Conservation (phyloP, 805 yeast species). For the Sporopachydermia lactativora region DNA sequence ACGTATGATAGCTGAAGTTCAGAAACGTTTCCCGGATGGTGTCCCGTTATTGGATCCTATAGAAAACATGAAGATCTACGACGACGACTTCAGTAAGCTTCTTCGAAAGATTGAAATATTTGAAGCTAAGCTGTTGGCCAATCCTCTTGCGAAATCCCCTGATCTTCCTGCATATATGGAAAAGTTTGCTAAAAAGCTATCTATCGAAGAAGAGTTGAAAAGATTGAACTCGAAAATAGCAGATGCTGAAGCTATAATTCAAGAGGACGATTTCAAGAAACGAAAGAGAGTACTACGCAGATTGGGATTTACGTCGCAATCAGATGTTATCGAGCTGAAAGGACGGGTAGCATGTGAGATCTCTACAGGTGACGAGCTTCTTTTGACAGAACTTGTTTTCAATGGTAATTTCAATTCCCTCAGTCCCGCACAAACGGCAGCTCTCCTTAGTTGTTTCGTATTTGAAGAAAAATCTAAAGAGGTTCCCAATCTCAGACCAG, state of each 20-base stretch:
- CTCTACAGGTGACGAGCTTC: conserved; percentile 75
- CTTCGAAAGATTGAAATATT: conserved; percentile 70
- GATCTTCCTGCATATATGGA: conserved; percentile 49
- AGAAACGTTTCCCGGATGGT: conserved; percentile 78
- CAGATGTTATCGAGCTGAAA: conserved; percentile 75
- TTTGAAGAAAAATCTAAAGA: conserved; percentile 88
- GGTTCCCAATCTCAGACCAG: conserved; percentile 73
- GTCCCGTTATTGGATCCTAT: conserved; percentile 87
- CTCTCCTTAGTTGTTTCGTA: conserved; percentile 85
- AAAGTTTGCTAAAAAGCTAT: conserved; percentile 50
- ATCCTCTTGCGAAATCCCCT: conserved; percentile 40
- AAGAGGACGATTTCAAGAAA: conserved; percentile 83
- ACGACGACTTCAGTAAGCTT: conserved; percentile 57
- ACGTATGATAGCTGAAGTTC: conserved; percentile 69
- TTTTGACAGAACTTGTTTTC: conserved; percentile 84
- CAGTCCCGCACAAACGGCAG: conserved; percentile 82
- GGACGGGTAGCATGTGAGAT: conserved; percentile 98
- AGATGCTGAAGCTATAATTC: conserved; percentile 85
- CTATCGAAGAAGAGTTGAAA: conserved; percentile 43
- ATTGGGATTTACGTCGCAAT: conserved; percentile 80
- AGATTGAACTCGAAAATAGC: conserved; percentile 47
- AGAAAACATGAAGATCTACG: conserved; percentile 87
- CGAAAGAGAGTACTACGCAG: conserved; percentile 89
- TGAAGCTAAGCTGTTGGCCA: conserved; percentile 56
- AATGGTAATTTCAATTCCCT: conserved; percentile 90